Percentiles rank a stretch among this genome's conserved stretches.
Evolutionary conservation across 2,329 filamentous ascomycete species (phyloP).

Genomic region (Calonectria pteridis): DNA sequence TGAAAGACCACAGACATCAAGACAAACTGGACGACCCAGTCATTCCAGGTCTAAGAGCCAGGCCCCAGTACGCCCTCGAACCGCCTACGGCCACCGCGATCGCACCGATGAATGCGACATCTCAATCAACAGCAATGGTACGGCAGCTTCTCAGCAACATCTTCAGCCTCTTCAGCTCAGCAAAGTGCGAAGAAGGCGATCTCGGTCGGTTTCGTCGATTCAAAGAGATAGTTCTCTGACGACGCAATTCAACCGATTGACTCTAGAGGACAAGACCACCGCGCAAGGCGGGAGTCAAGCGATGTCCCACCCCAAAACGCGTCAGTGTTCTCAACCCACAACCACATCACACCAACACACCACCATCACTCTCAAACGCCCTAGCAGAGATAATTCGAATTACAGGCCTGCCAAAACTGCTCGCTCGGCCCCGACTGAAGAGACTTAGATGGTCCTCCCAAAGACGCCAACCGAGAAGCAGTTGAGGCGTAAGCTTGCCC

Average conservation of each 20-base stretch:
- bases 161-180: constrained; percentile 35
- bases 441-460: constrained; percentile 49
- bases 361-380: constrained; percentile 46
- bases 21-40: constrained; percentile 60
- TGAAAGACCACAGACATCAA: constrained; percentile 65
- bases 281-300: constrained; percentile 58
- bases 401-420: constrained; percentile 26
- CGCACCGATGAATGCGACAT: constrained; percentile 56
- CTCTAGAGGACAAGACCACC: constrained; percentile 51
- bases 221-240: constrained; percentile 60
- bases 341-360: constrained; percentile 35
- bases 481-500: constrained; percentile 48
- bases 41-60: constrained; percentile 59
- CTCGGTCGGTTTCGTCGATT: constrained; percentile 44
- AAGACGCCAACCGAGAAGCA: constrained; percentile 50
- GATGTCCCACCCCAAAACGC: constrained; percentile 50
- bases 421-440: constrained; percentile 36
- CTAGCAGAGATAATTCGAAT: constrained; percentile 39
- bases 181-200: constrained; percentile 44
- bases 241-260: constrained; percentile 54
- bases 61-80: constrained; percentile 49
- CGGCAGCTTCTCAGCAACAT: constrained; percentile 38
- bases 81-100: constrained; percentile 56
- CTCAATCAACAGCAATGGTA: constrained; percentile 51
- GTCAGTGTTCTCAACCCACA: constrained; percentile 42